These are phyloP conservation scores for Entoloma clypeatum DNA, from an alignment of 1,284 basidiomycete genomes.

Conservation along the genomic window DNA sequence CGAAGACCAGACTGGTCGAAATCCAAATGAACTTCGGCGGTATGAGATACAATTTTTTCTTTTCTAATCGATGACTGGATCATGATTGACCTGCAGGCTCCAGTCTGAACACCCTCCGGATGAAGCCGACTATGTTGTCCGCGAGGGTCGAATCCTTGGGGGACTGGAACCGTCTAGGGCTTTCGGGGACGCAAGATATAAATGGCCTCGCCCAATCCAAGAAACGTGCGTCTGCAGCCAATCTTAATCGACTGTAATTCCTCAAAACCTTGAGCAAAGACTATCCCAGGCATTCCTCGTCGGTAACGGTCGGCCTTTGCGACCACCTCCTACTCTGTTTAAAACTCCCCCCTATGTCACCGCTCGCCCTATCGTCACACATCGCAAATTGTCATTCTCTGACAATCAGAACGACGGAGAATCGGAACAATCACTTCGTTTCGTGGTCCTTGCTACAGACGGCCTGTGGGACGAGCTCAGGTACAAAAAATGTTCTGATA, in stretches of 20 bases:
- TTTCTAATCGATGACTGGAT: slow-evolving; percentile 2
- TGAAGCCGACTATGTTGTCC: slow-evolving; percentile 81
- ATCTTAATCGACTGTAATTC: background rate
- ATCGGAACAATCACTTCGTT: slow-evolving; percentile 46
- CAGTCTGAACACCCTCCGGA: slow-evolving; percentile 84
- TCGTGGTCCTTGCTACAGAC: slow-evolving; percentile 89
- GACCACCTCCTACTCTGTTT: slow-evolving; percentile 55
- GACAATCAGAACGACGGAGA: slow-evolving; percentile 15
- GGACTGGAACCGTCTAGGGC: slow-evolving; percentile 93
- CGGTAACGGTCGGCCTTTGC: slow-evolving; percentile 57
- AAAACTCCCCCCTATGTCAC: slow-evolving; percentile 96
- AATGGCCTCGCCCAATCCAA: slow-evolving; percentile 76
- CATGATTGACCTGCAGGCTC: slow-evolving; percentile 50
- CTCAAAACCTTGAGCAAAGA: slow-evolving; percentile 33
- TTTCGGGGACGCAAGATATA: slow-evolving; percentile 95
- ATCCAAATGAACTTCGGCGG: slow-evolving; percentile 77
- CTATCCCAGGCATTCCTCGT: slow-evolving; percentile 65
- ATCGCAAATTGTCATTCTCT: slow-evolving; percentile 58
- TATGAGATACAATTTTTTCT: slow-evolving; percentile 27
- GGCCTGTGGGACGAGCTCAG: slow-evolving; percentile 93
- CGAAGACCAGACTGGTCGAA: slow-evolving; percentile 95
- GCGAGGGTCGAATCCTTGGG: slow-evolving; percentile 84
- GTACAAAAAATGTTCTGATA: slow-evolving; percentile 21
- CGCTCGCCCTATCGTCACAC: slow-evolving; percentile 85
- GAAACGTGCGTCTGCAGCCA: slow-evolving; percentile 51